Evolutionary conservation across 2,329 filamentous ascomycete genomes (phyloP), one percentile per base, ranked within the genome.

Genomic region (Ophiocordyceps camponoti-saundersi): DNA sequence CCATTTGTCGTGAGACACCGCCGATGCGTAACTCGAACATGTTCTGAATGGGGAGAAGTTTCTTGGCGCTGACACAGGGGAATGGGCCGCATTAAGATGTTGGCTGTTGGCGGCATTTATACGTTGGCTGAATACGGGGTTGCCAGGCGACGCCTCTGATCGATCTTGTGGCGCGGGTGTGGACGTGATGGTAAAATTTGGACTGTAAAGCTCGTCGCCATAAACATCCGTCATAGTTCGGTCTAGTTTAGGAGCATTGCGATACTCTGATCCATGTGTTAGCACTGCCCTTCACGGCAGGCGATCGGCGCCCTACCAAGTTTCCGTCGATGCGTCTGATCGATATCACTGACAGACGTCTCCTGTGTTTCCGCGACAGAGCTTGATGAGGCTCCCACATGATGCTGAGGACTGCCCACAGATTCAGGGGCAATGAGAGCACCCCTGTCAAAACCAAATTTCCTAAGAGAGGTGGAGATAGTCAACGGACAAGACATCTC

Each of bases 151-250:
- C 44, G 74, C 64, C 43, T 69, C 61, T 29, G 68, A 60, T 22
- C 62, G 67, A 51, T 63, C 58, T 44, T 70, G 67, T 10, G 69
- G 65, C 12, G 73, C 70, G 3, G 77, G 66, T 5, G 77, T 66
- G 0, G 76, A 72, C 0, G 74, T 74, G 56, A 80, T 70, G 32
- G 68, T 70, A 50, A 80, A 79, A 54, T 71, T 74, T 0, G 83
- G 81, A 55, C 82, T 88, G 69, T 85, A 94, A 1, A 94, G 73
- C 61, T 92, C 86, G 60, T 95, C 89, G 56, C 79, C 75, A 57
- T 85, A 90, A 45, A 86, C 75, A 57, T 93, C 87, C 18, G 87
- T 90, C 66, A 92, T 86, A 0, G 88, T 92, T 48, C 87, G 75
- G 54, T 88, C 82, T 52, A 94, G 75, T 64, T 90, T 92, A 23